phyloP scores from a whole-genome alignment of 768 basidiomycete genomes.

The Suillus cothurnatus region DNA sequence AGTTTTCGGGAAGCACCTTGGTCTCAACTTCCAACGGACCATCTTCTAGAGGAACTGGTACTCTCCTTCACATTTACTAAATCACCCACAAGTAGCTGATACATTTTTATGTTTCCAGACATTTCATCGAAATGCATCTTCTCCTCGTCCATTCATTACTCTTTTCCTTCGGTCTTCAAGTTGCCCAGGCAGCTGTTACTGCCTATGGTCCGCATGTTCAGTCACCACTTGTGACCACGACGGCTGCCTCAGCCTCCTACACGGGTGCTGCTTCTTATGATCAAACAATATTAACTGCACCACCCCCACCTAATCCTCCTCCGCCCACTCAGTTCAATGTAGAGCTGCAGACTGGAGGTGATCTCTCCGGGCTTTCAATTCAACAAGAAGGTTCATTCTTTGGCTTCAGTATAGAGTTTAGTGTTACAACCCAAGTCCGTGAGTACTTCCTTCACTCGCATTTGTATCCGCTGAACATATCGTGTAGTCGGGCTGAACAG shows the following conservation, averaged over 20 bases:
- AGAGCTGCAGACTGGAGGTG: constrained; percentile 35
- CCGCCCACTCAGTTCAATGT: constrained; percentile 47
- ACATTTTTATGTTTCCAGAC: background rate
- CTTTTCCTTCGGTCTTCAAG: constrained; percentile 13
- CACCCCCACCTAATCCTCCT: constrained; percentile 48
- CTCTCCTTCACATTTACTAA: background rate
- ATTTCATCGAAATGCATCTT: constrained; percentile 20
- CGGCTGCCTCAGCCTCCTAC: constrained; percentile 43
- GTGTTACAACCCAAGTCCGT: constrained; percentile 68
- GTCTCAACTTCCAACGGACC: background rate
- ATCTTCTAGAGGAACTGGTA: constrained; percentile 20
- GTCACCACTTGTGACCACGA: constrained; percentile 27
- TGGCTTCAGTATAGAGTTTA: constrained; percentile 79
- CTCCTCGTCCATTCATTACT: constrained; percentile 29
- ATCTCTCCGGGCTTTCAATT: constrained; percentile 40
- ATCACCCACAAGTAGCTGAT: background rate
- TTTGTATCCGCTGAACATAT: background rate
- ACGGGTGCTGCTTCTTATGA: constrained; percentile 56
- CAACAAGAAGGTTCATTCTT: constrained; percentile 58
- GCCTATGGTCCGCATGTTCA: constrained; percentile 29
- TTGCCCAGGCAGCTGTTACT: constrained; percentile 19
- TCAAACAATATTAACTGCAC: constrained; percentile 49
- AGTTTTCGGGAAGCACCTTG: background rate
- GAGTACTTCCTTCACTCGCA: constrained; percentile 30
- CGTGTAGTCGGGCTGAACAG: constrained; percentile 22